phyloP scores from a whole-genome alignment of 2,329 filamentous ascomycete genomes.

The Davidsoniella neocaledoniae region DNA sequence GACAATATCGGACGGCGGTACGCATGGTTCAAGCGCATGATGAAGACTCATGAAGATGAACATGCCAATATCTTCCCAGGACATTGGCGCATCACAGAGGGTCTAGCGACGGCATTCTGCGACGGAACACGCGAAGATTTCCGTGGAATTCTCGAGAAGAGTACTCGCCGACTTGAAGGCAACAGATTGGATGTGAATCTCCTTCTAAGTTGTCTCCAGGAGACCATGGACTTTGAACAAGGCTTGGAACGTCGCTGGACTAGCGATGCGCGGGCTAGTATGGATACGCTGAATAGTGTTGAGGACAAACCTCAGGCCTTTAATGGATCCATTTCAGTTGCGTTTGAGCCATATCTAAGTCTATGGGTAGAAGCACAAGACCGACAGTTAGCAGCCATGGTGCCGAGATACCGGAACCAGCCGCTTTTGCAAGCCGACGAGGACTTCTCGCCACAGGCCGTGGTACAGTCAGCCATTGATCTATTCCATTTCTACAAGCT shows the following conservation, averaged over 20 bases:
- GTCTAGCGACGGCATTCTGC: conserved; percentile 80
- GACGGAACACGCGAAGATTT: conserved; percentile 93
- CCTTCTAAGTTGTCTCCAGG: conserved; percentile 73
- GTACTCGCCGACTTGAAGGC: conserved; percentile 57
- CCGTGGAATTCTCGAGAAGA: conserved; percentile 76
- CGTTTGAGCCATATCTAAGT: conserved; percentile 92
- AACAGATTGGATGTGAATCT: conserved; percentile 79
- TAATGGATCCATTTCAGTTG: conserved; percentile 81
- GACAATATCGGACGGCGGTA: conserved; percentile 94
- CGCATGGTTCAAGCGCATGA: conserved; percentile 88
- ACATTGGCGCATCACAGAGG: conserved; percentile 80
- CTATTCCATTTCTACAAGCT: conserved; percentile 95
- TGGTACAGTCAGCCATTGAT: conserved; percentile 87
- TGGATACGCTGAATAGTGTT: conserved; percentile 71
- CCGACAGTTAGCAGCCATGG: conserved; percentile 64
- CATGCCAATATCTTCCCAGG: conserved; percentile 75
- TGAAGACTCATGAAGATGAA: conserved; percentile 91
- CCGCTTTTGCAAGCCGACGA: conserved; percentile 69
- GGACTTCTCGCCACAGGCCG: conserved; percentile 77
- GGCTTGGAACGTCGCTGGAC: conserved; percentile 72
- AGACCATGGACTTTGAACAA: conserved; percentile 95
- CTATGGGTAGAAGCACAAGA: conserved; percentile 96
- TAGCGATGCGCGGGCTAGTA: conserved; percentile 56
- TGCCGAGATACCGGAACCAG: conserved; percentile 75
- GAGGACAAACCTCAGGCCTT: conserved; percentile 66